Evolutionary conservation across 352 stramenopile species (phyloP).

Genomic region (Globisporangium middletonii): DNA sequence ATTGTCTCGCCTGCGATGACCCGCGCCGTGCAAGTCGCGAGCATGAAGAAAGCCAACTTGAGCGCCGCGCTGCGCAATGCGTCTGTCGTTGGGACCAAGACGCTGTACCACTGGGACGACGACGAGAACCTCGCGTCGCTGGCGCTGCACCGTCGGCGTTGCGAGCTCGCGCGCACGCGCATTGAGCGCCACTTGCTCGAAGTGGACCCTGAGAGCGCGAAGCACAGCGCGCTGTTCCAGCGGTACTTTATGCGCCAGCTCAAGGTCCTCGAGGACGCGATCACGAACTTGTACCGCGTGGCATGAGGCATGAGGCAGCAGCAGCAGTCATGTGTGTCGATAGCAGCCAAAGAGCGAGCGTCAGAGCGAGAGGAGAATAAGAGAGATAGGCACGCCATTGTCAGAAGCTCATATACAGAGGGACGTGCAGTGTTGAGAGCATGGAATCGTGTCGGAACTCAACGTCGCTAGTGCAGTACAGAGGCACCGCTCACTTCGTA

Average conservation of each 20-base stretch:
- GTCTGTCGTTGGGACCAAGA: slow-evolving; percentile 15
- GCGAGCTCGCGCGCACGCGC: slow-evolving; percentile 4
- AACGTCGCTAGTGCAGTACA: too few relatives aligned
- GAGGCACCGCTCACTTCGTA: too few relatives aligned
- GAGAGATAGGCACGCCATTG: too few relatives aligned
- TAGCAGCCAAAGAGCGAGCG: too few relatives aligned
- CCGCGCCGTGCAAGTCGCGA: slow-evolving; percentile 25
- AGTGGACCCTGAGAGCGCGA: slow-evolving; percentile 7
- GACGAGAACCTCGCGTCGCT: slow-evolving; percentile 16
- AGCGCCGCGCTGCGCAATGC: slow-evolving; percentile 21
- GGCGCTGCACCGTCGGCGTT: slow-evolving; percentile 8
- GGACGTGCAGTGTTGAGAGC: too few relatives aligned
- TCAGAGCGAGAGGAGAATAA: too few relatives aligned
- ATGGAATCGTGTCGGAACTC: too few relatives aligned
- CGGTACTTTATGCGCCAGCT: slow-evolving; percentile 18
- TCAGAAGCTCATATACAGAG: too few relatives aligned
- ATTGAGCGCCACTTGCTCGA: slow-evolving; percentile 9
- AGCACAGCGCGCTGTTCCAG: slow-evolving; percentile 15
- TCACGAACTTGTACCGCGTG: slow-evolving; percentile 12
- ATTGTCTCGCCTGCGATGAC: slow-evolving; percentile 20
- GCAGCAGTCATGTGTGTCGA: too few relatives aligned
- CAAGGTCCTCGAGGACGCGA: slow-evolving; percentile 11
- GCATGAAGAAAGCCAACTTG: slow-evolving; percentile 29
- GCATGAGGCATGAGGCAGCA: neutral
- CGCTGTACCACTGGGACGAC: slow-evolving; percentile 19